Conservation (phyloP, 768 basidiomycete genomes). For the Agaricus sinodeliciosus region DNA sequence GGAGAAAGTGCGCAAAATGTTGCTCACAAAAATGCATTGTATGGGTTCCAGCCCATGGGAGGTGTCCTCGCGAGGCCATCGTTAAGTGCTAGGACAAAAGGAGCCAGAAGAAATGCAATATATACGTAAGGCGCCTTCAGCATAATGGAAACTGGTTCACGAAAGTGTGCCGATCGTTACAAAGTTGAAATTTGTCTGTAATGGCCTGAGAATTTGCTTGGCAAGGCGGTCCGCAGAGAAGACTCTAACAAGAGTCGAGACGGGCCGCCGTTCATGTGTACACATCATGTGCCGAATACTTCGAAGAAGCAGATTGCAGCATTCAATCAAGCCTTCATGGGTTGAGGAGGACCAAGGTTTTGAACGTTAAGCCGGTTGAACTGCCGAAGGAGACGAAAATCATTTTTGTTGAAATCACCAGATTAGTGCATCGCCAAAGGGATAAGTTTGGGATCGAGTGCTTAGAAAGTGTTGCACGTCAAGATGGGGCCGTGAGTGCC, state of each 20-base stretch:
- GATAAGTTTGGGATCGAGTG: too few relatives aligned
- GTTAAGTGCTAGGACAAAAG: slow-evolving; percentile 18
- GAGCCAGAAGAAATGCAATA: slow-evolving; percentile 5
- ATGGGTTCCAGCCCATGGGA: slow-evolving; percentile 44
- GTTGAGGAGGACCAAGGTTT: too few relatives aligned
- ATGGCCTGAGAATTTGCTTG: neutral
- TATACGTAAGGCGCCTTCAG: neutral
- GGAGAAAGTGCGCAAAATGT: neutral
- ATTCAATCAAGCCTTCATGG: too few relatives aligned
- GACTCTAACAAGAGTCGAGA: neutral
- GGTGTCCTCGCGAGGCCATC: slow-evolving; percentile 37
- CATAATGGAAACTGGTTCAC: neutral
- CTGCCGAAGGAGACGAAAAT: too few relatives aligned
- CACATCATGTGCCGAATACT: slow-evolving; percentile 2
- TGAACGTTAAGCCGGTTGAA: too few relatives aligned
- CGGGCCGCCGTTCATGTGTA: slow-evolving; percentile 8
- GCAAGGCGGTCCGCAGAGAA: neutral
- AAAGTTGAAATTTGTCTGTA: neutral
- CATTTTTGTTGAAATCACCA: too few relatives aligned
- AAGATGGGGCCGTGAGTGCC: too few relatives aligned
- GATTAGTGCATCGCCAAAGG: too few relatives aligned
- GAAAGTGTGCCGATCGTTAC: neutral
- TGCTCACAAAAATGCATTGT: slow-evolving; percentile 39
- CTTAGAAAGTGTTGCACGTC: too few relatives aligned
- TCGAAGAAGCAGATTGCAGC: neutral